Conservation (phyloP, 768 basidiomycete genomes). For the Rickenella mellea region DNA sequence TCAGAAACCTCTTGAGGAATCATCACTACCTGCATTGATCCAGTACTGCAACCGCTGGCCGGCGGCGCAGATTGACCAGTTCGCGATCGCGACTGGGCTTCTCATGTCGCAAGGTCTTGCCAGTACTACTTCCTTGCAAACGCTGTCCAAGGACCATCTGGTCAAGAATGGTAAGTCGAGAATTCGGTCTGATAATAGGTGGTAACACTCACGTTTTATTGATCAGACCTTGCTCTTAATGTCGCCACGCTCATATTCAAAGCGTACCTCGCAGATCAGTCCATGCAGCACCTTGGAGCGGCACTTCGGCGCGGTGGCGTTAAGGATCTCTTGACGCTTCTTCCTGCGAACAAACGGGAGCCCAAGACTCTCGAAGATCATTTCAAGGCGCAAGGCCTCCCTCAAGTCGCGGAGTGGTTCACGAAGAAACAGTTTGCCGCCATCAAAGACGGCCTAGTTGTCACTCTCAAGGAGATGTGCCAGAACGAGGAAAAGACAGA, state of each 20-base stretch:
- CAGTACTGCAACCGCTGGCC: constrained; percentile 89
- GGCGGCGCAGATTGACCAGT: constrained; percentile 66
- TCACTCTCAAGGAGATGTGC: constrained; percentile 58
- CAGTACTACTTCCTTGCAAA: constrained; percentile 66
- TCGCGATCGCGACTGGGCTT: constrained; percentile 73
- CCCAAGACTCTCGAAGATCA: constrained; percentile 70
- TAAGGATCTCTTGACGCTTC: constrained; percentile 79
- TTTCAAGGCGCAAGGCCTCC: constrained; percentile 72
- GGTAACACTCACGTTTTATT: not conserved
- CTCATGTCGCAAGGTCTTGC: constrained; percentile 79
- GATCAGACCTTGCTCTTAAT: constrained; percentile 65
- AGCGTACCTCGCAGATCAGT: constrained; percentile 70
- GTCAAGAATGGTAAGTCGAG: constrained; percentile 74
- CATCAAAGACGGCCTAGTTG: constrained; percentile 69
- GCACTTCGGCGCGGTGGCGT: constrained; percentile 79
- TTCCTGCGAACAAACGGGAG: constrained; percentile 77
- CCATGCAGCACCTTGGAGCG: constrained; percentile 81
- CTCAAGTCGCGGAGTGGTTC: constrained; percentile 89
- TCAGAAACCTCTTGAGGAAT: constrained; percentile 89
- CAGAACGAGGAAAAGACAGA: constrained; percentile 52
- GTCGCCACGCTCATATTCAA: constrained; percentile 76
- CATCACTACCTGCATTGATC: constrained; percentile 70
- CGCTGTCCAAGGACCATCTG: constrained; percentile 86
- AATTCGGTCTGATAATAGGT: not conserved
- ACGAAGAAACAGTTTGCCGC: constrained; percentile 80